Evolutionary conservation across 495 filamentous ascomycete genomes (phyloP).

Genomic region (Penicillium psychrofluorescens): DNA sequence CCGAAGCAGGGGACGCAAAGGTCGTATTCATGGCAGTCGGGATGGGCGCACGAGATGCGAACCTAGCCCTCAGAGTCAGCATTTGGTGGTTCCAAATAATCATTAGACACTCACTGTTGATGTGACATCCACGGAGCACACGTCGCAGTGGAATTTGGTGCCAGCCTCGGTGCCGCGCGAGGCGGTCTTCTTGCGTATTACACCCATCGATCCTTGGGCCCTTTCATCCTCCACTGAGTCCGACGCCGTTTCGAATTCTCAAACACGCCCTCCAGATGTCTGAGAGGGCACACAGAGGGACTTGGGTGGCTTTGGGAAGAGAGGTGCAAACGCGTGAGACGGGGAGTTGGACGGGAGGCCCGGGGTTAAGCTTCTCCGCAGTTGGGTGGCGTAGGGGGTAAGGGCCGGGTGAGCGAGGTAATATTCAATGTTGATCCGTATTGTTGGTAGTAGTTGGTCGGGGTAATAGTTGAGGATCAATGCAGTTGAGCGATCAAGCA

Average conservation of each 20-base stretch:
- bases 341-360: slow-evolving; percentile 8
- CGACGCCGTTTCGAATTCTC: slow-evolving; percentile 25
- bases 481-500: too few species aligned
- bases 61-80: slow-evolving; percentile 50
- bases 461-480: too few species aligned
- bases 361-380: slow-evolving; percentile 20
- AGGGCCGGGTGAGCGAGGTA: not conserved
- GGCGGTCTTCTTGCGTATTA: slow-evolving; percentile 93
- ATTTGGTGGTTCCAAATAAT: not conserved
- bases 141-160: slow-evolving; percentile 91
- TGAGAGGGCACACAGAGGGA: slow-evolving; percentile 20
- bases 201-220: slow-evolving; percentile 60
- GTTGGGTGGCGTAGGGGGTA: slow-evolving; percentile 3
- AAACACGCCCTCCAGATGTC: slow-evolving; percentile 23
- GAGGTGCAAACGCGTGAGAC: not conserved
- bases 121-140: slow-evolving; percentile 91
- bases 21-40: slow-evolving; percentile 85
- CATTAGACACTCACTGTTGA: slow-evolving; percentile 61
- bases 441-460: too few species aligned
- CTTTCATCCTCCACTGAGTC: slow-evolving; percentile 38
- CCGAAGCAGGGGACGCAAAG: slow-evolving; percentile 95
- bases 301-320: too few species aligned
- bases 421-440: not conserved
- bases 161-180: slow-evolving; percentile 84
- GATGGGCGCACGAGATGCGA: slow-evolving; percentile 83